Base-by-base conservation (phyloP, 176 grass and related monocot genomes). In the Oryza officinalis region DNA sequence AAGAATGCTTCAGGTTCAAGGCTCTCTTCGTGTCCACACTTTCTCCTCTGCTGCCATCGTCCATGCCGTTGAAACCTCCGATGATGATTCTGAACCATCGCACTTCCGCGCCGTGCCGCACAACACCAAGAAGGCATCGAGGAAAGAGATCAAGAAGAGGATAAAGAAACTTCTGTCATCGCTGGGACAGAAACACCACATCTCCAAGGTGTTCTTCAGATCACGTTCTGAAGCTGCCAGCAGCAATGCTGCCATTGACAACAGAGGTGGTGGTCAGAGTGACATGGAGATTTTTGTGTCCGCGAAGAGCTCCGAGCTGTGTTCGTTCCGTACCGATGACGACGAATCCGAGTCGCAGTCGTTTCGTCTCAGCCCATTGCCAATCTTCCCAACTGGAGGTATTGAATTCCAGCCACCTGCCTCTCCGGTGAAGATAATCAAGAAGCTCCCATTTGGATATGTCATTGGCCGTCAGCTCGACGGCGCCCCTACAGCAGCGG, bases 361-460 rank as follows among this genome's bases (percentile, higher is more conserved):
- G 8, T 44, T 85, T 31, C 74, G 18, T 8, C 83, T 77, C 25
- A 85, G 32, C 32, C 17, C 47, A 8, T 38, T 38, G 17, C 23
- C 23, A 13, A 78, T 85, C 65, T 85, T 85, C 49, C 74, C 83
- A 1, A 31, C 27, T 2, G 83, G 83, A 27, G 69, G 15, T 22
- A 11, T 70, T 0, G 25, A 54, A 14, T 32, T 26, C 49, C 33
- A 13, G 23, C 25, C 35, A 65, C 17, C 74, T 1, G 49, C 65
- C 8, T 78, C 65, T 6, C 74, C 49, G 0, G 18, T 85, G 26
- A 78, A 33, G 65, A 78, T 85, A 37, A 8, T 85, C 35, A 52
- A 14, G 7, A 85, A 61, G 74, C 83, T 85, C 10, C 83, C 83
- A 2, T 85, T 77, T 12, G 83, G 83, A 49, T 85, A 78, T n/a